Conservation (phyloP, 1,284 basidiomycete genomes). For the Earliella scabrosa region DNA sequence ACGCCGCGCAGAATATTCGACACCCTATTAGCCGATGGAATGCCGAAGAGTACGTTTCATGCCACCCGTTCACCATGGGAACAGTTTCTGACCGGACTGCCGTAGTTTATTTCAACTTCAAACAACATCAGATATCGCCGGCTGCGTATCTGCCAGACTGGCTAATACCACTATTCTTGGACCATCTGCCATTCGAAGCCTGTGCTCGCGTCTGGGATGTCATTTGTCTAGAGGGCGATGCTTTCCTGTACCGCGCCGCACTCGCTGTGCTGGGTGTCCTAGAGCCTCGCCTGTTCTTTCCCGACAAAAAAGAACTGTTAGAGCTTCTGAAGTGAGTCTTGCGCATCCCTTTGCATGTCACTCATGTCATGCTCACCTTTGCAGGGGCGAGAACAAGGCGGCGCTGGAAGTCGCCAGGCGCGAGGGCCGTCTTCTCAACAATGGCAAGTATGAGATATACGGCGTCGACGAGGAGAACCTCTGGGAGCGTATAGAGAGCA, state of each 20-base stretch:
- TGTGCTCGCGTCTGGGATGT: constrained; percentile 92
- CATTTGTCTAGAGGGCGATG: constrained; percentile 84
- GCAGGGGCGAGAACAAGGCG: constrained; percentile 81
- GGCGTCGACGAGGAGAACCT: constrained; percentile 83
- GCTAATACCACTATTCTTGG: constrained; percentile 82
- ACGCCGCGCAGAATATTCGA: constrained; percentile 78
- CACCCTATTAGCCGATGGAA: constrained; percentile 87
- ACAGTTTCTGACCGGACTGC: constrained; percentile 13
- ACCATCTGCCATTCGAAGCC: constrained; percentile 88
- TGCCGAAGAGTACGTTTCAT: constrained; percentile 82
- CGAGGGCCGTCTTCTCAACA: constrained; percentile 60
- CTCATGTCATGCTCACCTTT: not conserved
- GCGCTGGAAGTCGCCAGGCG: constrained; percentile 82
- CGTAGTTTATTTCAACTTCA: constrained; percentile 93
- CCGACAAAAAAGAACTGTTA: constrained; percentile 75
- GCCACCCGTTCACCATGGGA: not conserved
- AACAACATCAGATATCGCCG: constrained; percentile 87
- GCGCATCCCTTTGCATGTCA: not conserved
- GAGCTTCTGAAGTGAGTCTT: constrained; percentile 65
- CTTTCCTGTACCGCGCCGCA: constrained; percentile 83
- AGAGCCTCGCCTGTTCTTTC: constrained; percentile 87
- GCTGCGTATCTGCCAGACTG: constrained; percentile 79
- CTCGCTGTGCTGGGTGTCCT: constrained; percentile 86
- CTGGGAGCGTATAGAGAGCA: constrained; percentile 76
- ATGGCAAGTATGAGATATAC: constrained; percentile 88